Percentiles rank a stretch among this genome's conserved stretches.
Conservation (phyloP, 441 rosid genomes). For the Bruguiera hainesii region DNA sequence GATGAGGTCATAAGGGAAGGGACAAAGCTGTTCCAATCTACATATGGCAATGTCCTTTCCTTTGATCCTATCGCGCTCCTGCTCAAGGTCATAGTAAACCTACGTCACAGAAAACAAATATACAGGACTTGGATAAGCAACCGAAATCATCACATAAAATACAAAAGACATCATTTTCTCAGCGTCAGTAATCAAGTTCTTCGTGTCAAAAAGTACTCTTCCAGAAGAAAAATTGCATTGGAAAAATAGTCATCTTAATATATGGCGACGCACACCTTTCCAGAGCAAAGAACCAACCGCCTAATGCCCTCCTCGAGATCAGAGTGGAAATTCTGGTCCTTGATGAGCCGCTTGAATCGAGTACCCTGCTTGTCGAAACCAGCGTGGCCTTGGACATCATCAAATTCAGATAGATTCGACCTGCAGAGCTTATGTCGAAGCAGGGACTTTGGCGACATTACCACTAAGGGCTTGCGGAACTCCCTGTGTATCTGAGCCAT, state of each 20-base stretch:
- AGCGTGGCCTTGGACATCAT: conserved; percentile 95
- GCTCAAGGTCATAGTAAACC: conserved; percentile 95
- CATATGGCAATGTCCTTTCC: conserved; percentile 85
- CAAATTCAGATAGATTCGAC: conserved; percentile 95
- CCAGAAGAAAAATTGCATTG: not conserved
- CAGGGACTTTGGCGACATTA: conserved; percentile 91
- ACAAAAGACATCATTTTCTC: too few relatives aligned
- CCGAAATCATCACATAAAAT: too few relatives aligned
- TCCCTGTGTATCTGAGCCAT: conserved; percentile 74
- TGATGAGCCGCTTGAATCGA: conserved; percentile 88
- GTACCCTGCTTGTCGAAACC: conserved; percentile 99
- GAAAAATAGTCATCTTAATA: not conserved
- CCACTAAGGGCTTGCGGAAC: conserved; percentile 94
- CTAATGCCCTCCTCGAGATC: conserved; percentile 87
- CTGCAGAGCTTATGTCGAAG: conserved; percentile 97
- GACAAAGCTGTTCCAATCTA: conserved; percentile 94
- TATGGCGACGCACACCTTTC: conserved; percentile 51
- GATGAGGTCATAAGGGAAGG: conserved; percentile 90
- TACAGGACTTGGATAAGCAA: too few relatives aligned
- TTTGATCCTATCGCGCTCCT: conserved; percentile 59
- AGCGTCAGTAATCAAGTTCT: too few relatives aligned
- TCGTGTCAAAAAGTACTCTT: not conserved
- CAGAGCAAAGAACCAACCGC: conserved; percentile 93
- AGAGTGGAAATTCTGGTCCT: conserved; percentile 86
- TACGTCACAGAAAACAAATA: conserved; percentile 19